Base-by-base conservation (phyloP, 2,329 filamentous ascomycete species). In the Colletotrichum tamarilloi region DNA sequence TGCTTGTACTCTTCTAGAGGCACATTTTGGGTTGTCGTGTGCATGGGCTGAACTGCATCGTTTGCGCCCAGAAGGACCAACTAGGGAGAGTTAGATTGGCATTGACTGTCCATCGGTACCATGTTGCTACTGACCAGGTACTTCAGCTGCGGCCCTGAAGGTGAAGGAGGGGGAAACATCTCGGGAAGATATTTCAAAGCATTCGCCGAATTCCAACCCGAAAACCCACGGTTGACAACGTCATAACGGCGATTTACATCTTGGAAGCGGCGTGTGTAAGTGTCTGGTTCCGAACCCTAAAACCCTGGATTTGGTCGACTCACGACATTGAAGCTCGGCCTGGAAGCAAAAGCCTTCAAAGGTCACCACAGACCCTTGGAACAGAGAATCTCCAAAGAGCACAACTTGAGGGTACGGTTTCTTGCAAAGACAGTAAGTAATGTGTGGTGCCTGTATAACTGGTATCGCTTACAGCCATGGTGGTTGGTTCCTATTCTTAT, bases 361-460 rank as follows among this genome's bases (percentile, higher is more conserved):
- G 62, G 91, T 85, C 46, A 88, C 86, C 75, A 89, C 89, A 2
- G 91, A 89, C 55, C 88, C 86, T 79, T 98, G 92, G 62, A 96
- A 92, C 74, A 98, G 92, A 38, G 94, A 97, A 84, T 98, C 97
- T 67, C 96, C 96, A 75, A 98, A 93, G 28, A 98, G 90, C 75
- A 98, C 86, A 77, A 95, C 87, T 79, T 95, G 94, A 62, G 92
- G 91, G 78, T 93, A 93, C 3, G 72, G 72, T 60, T 72, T 75
- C 74, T 49, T 75, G 38, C 52, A 24, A 35, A 26, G 7, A 38
- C 14, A 16, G 62, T 65, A 7, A 65, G 62, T 14, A 49, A 16
- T 2, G 24, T 46, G 4, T 6, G 8, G 28, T 38, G 4, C 6
- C 22, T 12, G 22, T 24, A 28, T 9, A 5, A 12, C 9, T 22